Base-by-base conservation (phyloP, 108 stramenopile species). In the Craspedostauros australis region DNA sequence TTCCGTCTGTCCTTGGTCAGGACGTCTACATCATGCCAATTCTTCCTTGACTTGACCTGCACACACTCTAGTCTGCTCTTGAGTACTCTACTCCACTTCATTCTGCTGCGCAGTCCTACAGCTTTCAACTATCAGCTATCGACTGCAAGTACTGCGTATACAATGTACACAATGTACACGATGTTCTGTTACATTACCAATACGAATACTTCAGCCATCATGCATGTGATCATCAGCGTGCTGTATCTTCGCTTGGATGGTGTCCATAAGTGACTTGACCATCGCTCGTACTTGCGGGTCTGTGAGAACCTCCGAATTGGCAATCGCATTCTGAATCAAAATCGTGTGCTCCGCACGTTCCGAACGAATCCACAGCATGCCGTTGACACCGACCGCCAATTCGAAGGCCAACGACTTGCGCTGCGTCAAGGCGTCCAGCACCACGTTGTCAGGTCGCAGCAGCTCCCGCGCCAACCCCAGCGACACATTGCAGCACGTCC, bases 301-400 rank as follows among this genome's bases (percentile, higher is more conserved):
- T 2, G 80, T 78, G 73, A 91, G 42, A 7, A 86, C 81, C 60
- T 84, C 73, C 42, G 74, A 76, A 41, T 91, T 91, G 39, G 52
- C 43, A 57, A 91, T 82, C 8, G 89, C 89, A 70, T 85, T 91
- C 31, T 68, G 59, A 28, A 91, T 70, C 47, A 84, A 40, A 39
- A 91, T 82, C 7, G 81, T 84, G 60, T 82, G 75, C 41, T 82
- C 78, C 29, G 83, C 67, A 38, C 73, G 59, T 15, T 50, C 18
- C 49, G 66, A 67, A 59, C 86, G 78, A 22, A 91, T 72, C 89
- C 89, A 91, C 28, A 91, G 47, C 50, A 72, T 65, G 14, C 89
- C 89, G 70, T 91, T 91, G 55, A 84, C 80, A 16, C 89, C 89
- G 11, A 91, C 56, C 27, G 72, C 67, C 39, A 91, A 57, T 66